Evolutionary conservation across 2,329 filamentous ascomycete species (phyloP), one percentile per base, ranked within the genome.

Genomic region (Incumbomyces delicatus): DNA sequence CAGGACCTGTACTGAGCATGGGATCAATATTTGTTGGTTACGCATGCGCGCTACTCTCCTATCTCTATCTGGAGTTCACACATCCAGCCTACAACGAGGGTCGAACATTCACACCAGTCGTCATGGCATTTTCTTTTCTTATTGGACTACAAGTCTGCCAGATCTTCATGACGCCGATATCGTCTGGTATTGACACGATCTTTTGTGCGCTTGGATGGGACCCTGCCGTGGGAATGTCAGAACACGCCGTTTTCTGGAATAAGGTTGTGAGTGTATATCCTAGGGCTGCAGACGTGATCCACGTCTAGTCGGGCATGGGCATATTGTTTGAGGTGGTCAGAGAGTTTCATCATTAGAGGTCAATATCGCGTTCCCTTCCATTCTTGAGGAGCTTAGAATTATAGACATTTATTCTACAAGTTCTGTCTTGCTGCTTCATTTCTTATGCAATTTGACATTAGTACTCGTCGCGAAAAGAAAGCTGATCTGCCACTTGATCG

Each of bases 61-160:
- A 92, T 63, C 71, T 95, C n/a, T 95, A 94, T 64, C 74, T 95
- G 41, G 69, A 81, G 54, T 87, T 87, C 67, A 94, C 87, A 2
- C 67, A 82, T n/a, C 87, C 87, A 0, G 70, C 72, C 0, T 94
- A 94, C 73, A 94, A 94, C 14, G 65, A 73, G 10, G 78, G 81
- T 47, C 72, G 69, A 16, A 60, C 65, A 10, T 94, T 81, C 62
- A 92, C 87, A 0, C 74, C 83, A 0, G 80, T 94, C 7, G 75
- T 94, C 14, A 77, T 94, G 61, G 86, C 86, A 0, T 94, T 90
- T 63, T 72, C 87, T 0, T 95, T 95, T 68, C 69, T 95, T 44
- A 89, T 95, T 53, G 90, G 90, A 6, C 68, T 95, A 54, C 90
- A 95, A 64, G 84, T 95, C 50, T 85, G 83, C 62, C 85, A 94